These are phyloP conservation scores for Salix purpurea DNA, from an alignment of 345 rosid species.

Conservation along the genomic window DNA sequence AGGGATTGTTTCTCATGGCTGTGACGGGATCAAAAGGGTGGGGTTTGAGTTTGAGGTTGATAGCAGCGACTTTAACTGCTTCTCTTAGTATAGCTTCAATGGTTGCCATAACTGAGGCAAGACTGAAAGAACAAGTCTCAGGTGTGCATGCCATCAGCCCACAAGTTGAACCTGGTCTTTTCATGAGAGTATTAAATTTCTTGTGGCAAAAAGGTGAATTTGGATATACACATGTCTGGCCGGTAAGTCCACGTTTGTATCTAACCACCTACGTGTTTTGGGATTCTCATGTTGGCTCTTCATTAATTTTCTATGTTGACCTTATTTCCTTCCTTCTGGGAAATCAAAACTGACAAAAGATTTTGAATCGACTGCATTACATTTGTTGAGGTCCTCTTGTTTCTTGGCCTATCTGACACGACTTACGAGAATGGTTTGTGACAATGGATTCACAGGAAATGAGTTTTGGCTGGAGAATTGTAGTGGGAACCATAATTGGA, in stretches of 20 bases:
- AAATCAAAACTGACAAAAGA: too few relatives aligned
- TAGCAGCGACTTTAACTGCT: slow-evolving; percentile 6
- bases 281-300: background rate
- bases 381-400: background rate
- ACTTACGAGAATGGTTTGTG: background rate
- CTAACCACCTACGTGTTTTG: background rate
- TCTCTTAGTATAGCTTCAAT: slow-evolving; percentile 19
- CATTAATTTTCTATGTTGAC: too few relatives aligned
- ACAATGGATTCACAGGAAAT: slow-evolving; percentile 25
- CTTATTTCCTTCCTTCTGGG: too few relatives aligned
- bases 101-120: slow-evolving; percentile 24
- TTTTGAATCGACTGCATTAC: background rate
- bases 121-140: slow-evolving; percentile 7
- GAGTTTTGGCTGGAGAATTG: slow-evolving; percentile 41
- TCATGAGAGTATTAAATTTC: slow-evolving; percentile 7
- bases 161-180: background rate
- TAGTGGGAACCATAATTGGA: slow-evolving; percentile 36
- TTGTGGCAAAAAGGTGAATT: slow-evolving; percentile 25
- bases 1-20: slow-evolving; percentile 18
- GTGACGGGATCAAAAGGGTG: slow-evolving; percentile 6
- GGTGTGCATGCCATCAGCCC: background rate
- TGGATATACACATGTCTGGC: slow-evolving; percentile 41
- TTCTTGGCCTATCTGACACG: background rate
- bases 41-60: slow-evolving; percentile 3
- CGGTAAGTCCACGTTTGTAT: slow-evolving; percentile 22